Evolutionary conservation across 2,329 filamentous ascomycete species (phyloP), one percentile per base, ranked within the genome.

Genomic region (Cryphonectria parasitica): DNA sequence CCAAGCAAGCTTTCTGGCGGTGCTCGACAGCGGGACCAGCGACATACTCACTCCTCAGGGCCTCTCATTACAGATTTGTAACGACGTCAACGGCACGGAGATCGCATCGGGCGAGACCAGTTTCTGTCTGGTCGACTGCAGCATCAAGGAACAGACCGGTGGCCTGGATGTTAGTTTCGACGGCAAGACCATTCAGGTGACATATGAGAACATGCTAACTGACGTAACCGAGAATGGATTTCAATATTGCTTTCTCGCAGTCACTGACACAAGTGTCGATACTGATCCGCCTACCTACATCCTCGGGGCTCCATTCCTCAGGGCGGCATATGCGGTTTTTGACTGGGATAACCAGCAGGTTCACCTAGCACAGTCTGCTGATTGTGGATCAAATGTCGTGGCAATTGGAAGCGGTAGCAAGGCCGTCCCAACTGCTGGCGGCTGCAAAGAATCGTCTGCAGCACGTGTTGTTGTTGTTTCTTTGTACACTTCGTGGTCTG

Each of bases 1-100:
- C 54, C 60, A 64, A 22, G 67, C 8, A 15, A 49, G 28, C 41
- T 71, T 73, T 49, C 79, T 83, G 10, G 86, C 85, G 6, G 79
- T 87, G 4, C 82, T 89, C 43, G 87, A 89, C 77, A 87, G 85
- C 6, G 87, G 87, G 19, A 84, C 82, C 69, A 85, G 82, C 58
- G 76, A 86, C 71, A 86, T 83, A 75, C 85, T 87, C 73, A 80
- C 88, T 0, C 87, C 87, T 1, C 79, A 85, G 73, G 77, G 80
- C 61, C 77, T 88, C 60, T 80, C 81, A 1, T 56, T 36, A 17
- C 43, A 64, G 17, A 70, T 74, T 19, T 74, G 73, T 66, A 17
- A 31, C 25, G 70, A 72, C 7, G 13, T 71, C 7, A 68, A 65
- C 60, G 74, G 68, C 4, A 65, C 49, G 1, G 19, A 36, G 36